These are phyloP conservation scores for Kodamaea fukazawae DNA, from an alignment of 805 yeast genomes.

Conservation along the genomic window DNA sequence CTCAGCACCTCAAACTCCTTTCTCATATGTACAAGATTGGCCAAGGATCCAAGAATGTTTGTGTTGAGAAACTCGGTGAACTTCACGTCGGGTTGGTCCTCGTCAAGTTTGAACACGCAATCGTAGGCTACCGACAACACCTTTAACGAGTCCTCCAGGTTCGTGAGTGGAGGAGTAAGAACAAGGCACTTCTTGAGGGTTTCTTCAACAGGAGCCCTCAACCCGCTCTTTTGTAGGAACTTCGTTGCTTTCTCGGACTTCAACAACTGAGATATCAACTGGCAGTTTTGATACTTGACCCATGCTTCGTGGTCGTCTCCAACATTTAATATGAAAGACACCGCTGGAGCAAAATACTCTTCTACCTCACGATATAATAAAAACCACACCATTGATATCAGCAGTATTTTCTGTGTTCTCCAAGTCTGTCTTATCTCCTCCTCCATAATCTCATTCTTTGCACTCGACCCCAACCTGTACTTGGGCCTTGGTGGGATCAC, in stretches of 20 bases:
- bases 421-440: slow-evolving; percentile 26
- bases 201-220: slow-evolving; percentile 25
- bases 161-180: slow-evolving; percentile 30
- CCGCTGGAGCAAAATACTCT: slow-evolving; percentile 22
- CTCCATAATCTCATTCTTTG: slow-evolving; percentile 17
- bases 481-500: slow-evolving; percentile 3
- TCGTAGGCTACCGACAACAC: slow-evolving; percentile 25
- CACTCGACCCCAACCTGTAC: slow-evolving; percentile 16
- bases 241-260: background rate
- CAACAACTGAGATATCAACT: slow-evolving; percentile 17
- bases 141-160: slow-evolving; percentile 17
- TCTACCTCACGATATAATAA: slow-evolving; percentile 15
- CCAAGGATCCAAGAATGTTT: slow-evolving; percentile 23
- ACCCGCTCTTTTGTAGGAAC: slow-evolving; percentile 23
- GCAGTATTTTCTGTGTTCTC: slow-evolving; percentile 24
- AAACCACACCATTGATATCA: slow-evolving; percentile 27
- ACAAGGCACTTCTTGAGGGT: slow-evolving; percentile 23
- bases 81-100: slow-evolving; percentile 4
- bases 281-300: slow-evolving; percentile 26
- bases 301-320: slow-evolving; percentile 32
- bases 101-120: slow-evolving; percentile 13
- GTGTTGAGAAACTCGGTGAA: slow-evolving; percentile 17
- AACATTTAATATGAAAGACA: slow-evolving; percentile 33
- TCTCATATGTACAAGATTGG: slow-evolving; percentile 19
- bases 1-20: slow-evolving; percentile 1